These are phyloP conservation scores for Pulveroboletus sp. DNA, from an alignment of 1,284 basidiomycete genomes.

Conservation along the genomic window DNA sequence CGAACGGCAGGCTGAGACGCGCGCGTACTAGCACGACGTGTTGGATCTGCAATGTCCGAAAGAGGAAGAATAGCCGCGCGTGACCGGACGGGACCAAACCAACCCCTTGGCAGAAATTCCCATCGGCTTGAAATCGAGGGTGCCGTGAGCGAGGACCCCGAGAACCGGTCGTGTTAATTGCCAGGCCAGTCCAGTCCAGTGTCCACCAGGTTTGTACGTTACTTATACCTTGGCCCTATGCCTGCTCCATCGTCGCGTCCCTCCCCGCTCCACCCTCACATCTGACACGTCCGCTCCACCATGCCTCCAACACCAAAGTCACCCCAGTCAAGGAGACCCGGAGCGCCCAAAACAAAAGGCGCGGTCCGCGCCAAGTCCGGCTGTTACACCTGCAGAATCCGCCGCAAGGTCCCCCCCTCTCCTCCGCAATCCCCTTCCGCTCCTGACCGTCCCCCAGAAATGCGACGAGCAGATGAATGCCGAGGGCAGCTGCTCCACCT, in stretches of 20 bases:
- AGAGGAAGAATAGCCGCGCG: slow-evolving; percentile 18
- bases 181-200: not conserved
- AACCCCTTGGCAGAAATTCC: slow-evolving; percentile 24
- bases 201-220: slow-evolving; percentile 25
- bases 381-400: slow-evolving; percentile 82
- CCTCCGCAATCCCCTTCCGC: slow-evolving; percentile 12
- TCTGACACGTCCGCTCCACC: slow-evolving; percentile 4
- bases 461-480: slow-evolving; percentile 73
- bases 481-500: slow-evolving; percentile 70
- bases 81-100: slow-evolving; percentile 19
- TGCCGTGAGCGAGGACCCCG: slow-evolving; percentile 29
- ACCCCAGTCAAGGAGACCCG: slow-evolving; percentile 44
- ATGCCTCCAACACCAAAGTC: slow-evolving; percentile 44
- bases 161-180: slow-evolving; percentile 11
- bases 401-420: slow-evolving; percentile 61
- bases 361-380: slow-evolving; percentile 79
- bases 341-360: slow-evolving; percentile 72
- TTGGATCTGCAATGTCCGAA: slow-evolving; percentile 14
- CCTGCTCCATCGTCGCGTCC: slow-evolving; percentile 22
- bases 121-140: slow-evolving; percentile 23
- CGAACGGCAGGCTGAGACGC: slow-evolving; percentile 11
- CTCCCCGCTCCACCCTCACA: slow-evolving; percentile 14
- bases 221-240: slow-evolving; percentile 39
- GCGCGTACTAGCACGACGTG: not conserved
- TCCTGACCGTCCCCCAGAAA: slow-evolving; percentile 52